Conservation (phyloP, 257 asterid species). For the Datura wrightii region DNA sequence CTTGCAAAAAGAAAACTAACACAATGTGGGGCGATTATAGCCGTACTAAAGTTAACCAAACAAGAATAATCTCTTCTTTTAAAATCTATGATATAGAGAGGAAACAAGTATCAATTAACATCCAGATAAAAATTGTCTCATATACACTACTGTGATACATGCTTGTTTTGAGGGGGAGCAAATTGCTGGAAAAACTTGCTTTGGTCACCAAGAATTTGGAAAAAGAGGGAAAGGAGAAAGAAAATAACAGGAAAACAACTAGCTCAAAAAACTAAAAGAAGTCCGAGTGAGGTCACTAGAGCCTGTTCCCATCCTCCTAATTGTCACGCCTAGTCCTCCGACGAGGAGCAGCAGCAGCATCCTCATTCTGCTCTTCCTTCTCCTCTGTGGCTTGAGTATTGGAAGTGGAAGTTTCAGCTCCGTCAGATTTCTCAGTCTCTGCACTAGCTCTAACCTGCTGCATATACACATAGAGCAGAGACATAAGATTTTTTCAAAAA, state of each 20-base stretch:
- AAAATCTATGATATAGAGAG: background rate
- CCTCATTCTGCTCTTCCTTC: slow-evolving; percentile 58
- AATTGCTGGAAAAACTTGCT: slow-evolving; percentile 9
- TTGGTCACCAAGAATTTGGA: background rate
- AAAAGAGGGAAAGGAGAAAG: background rate
- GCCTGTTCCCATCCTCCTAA: slow-evolving; percentile 16
- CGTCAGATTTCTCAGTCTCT: slow-evolving; percentile 56
- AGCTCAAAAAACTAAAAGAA: slow-evolving; percentile 29
- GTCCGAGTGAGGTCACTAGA: background rate
- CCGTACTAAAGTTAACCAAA: background rate
- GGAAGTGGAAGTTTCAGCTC: slow-evolving; percentile 63
- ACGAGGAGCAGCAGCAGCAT: slow-evolving; percentile 32
- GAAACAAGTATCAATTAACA: background rate
- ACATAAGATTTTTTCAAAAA: background rate
- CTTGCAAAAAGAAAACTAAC: background rate
- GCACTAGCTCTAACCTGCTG: slow-evolving; percentile 65
- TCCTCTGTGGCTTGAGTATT: slow-evolving; percentile 61
- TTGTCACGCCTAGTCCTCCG: slow-evolving; percentile 36
- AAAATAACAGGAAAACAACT: background rate
- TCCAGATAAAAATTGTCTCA: slow-evolving; percentile 14
- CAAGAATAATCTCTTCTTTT: background rate
- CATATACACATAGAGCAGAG: background rate
- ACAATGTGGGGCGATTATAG: background rate
- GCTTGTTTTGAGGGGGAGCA: slow-evolving; percentile 25
- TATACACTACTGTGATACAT: slow-evolving; percentile 22